Evolutionary conservation across 176 grass and related monocot genomes (phyloP).

Genomic region (Secale cereale): DNA sequence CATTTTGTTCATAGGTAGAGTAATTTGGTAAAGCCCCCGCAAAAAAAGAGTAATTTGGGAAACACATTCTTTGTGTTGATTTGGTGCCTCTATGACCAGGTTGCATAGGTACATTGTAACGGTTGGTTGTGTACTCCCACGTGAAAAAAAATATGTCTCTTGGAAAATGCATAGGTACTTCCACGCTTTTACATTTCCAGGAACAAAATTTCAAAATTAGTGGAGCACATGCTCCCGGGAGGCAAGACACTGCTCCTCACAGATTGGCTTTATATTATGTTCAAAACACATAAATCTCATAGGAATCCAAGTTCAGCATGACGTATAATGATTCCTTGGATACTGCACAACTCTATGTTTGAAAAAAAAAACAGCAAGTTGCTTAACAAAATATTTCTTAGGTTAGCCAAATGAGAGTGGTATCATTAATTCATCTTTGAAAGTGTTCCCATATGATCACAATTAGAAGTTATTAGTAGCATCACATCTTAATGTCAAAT

Average conservation of each 20-base stretch:
- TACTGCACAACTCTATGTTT: neutral
- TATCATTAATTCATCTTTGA: neutral
- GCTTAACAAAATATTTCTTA: neutral
- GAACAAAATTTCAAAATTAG: neutral
- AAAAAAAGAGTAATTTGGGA: neutral
- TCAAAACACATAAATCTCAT: neutral
- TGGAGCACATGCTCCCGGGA: neutral
- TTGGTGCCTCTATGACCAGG: neutral
- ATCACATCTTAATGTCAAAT: neutral
- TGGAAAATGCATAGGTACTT: neutral
- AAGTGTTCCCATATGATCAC: neutral
- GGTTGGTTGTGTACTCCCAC: neutral
- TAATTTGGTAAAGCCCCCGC: neutral
- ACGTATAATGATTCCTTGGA: neutral
- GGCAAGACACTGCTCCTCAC: neutral
- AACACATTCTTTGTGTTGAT: neutral
- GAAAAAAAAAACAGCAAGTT: neutral
- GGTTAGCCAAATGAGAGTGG: neutral
- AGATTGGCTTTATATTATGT: neutral
- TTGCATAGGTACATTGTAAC: neutral
- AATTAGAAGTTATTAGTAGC: neutral
- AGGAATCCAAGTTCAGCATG: neutral
- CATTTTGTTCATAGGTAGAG: neutral
- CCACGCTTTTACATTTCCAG: neutral
- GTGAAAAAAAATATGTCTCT: neutral